Evolutionary conservation across 164 flowering plant species (phyloP).

Genomic region (Nymphaea thermarum): DNA sequence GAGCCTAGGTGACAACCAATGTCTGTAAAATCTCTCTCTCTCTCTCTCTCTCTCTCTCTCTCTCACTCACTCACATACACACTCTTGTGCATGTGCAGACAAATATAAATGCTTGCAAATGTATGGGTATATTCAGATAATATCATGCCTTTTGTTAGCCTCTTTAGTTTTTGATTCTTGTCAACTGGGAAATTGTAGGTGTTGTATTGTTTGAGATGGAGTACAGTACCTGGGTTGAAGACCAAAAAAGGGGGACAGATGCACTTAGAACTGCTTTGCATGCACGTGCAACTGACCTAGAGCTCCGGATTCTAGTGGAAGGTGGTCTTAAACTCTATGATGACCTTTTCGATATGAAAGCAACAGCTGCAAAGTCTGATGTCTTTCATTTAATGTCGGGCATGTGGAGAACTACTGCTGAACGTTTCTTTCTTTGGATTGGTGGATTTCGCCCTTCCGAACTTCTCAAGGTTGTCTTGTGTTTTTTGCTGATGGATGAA

Average conservation of each 20-base stretch:
- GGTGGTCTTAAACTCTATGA: constrained; percentile 56
- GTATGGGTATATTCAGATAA: no score
- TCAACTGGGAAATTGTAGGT: constrained; percentile 22
- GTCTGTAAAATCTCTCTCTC: no score
- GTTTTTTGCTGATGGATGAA: neutral
- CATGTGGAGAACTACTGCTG: constrained; percentile 82
- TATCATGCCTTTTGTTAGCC: no score
- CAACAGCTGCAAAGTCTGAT: constrained; percentile 65
- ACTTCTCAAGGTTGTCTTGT: constrained; percentile 58
- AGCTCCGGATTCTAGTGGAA: constrained; percentile 46
- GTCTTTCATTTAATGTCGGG: constrained; percentile 85
- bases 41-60: no score
- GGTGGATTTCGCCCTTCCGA: constrained; percentile 98
- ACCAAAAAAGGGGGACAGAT: constrained; percentile 42
- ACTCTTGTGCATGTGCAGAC: no score
- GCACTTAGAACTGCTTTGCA: constrained; percentile 59
- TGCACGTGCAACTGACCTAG: constrained; percentile 31
- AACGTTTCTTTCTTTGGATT: constrained; percentile 83
- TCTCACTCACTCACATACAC: no score
- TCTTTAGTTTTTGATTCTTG: neutral
- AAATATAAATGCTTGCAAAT: no score
- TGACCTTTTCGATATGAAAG: constrained; percentile 71
- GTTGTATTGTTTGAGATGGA: constrained; percentile 67
- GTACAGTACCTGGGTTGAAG: constrained; percentile 80
- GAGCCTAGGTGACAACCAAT: no score